Base-by-base conservation (phyloP, 192 early-diverging fungal species). In the Linnemannia zychae region DNA sequence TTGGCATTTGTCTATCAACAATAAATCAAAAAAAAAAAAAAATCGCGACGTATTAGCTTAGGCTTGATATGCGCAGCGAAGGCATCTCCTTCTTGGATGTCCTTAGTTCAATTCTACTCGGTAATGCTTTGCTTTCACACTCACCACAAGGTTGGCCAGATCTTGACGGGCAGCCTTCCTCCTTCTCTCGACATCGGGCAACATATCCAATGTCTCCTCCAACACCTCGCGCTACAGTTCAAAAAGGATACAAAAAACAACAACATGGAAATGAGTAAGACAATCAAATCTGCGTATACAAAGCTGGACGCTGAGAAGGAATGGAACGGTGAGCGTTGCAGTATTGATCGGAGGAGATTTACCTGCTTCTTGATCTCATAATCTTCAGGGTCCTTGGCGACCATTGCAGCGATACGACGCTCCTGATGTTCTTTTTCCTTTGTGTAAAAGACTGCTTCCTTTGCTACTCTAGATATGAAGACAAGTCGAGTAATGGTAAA, bases 291-390 rank as follows among this genome's bases (percentile, higher is more conserved):
- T 18, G 40, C 0, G 16, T 4, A 75, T 16, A 2, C 15, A 65
- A 7, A 36, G 48, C 13, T 46, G 12, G 31, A 31, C 17, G 40
- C 7, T 20, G 28, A 48, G 49, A 31, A 28, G 34, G 15, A 3
- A 4, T 17, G 16, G 24, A 36, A 31, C n/a, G n/a, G n/a, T n/a
- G n/a, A n/a, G n/a, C n/a, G n/a, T n/a, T n/a, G n/a, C n/a, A 24
- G 40, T 44, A 9, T 44, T 9, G 4, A 44, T 44, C 40, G 18
- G 18, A 57, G 7, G 16, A 20, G 2, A 11, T n/a, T 7, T 91
- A 91, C 92, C 89, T 94, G 92, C 80, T 94, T 92, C 75, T 88
- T 83, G 76, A 94, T 87, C 71, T 91, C 90, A 46, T 88, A 82
- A 40, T 90, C 87, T 74, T 94, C 91, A 31, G 90, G 90, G 53